Percentiles rank a stretch among this genome's conserved stretches.
Evolutionary conservation across 108 stramenopile species (phyloP).

Genomic region (Seminavis robusta): DNA sequence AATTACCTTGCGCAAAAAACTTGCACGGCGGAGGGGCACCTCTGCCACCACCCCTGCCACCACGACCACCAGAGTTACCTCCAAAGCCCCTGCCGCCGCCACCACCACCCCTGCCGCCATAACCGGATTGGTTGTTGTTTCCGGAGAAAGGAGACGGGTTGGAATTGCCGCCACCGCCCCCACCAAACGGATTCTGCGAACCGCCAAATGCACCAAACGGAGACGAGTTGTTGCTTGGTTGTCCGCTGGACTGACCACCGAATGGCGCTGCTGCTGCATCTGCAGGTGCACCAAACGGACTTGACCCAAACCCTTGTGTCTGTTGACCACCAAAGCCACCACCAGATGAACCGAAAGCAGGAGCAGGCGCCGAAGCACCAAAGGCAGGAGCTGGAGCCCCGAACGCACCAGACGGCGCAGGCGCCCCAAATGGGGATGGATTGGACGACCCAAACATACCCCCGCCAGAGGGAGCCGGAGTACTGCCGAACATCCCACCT

Average conservation of each 20-base stretch:
- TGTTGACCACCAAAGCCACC: too few relatives aligned
- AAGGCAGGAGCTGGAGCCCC: too few relatives aligned
- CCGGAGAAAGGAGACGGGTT: conserved; percentile 10
- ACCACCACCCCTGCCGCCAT: conserved; percentile 9
- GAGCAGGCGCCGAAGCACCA: conserved; percentile 3
- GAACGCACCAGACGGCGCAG: background rate
- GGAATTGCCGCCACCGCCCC: conserved; percentile 8
- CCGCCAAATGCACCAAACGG: conserved; percentile 15
- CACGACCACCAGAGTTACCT: conserved; percentile 5
- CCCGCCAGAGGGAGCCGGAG: conserved; percentile 16
- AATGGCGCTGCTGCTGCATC: too few relatives aligned
- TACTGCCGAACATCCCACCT: background rate
- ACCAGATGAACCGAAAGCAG: conserved; percentile 18
- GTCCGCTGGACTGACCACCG: too few relatives aligned
- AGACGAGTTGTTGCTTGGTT: background rate
- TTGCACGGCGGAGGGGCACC: conserved; percentile 48
- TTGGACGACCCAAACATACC: conserved; percentile 3
- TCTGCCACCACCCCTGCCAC: conserved; percentile 5
- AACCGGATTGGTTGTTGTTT: conserved; percentile 22
- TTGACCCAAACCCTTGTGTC: too few relatives aligned
- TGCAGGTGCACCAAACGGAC: too few relatives aligned
- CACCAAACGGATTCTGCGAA: conserved; percentile 26
- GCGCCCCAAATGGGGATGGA: conserved; percentile 22
- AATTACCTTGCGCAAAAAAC: conserved; percentile 72
- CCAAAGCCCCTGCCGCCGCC: background rate